Conservation (phyloP, 176 grass and related monocot species). For the Aegilops umbellulata region DNA sequence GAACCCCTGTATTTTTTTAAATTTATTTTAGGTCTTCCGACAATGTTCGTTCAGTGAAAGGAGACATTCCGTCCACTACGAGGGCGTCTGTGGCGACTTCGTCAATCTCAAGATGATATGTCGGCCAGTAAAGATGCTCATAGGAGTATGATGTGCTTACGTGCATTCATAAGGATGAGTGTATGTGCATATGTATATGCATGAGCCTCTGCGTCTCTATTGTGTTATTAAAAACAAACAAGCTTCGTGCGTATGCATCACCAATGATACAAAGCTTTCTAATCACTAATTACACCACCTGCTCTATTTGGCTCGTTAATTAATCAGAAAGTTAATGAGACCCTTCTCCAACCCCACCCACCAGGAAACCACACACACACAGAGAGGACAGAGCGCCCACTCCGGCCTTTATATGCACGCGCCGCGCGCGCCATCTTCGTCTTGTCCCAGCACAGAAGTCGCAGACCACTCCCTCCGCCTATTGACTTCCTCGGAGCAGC, state of each 20-base stretch:
- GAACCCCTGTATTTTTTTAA: too few relatives aligned
- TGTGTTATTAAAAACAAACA: too few relatives aligned
- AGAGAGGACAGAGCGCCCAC: background rate
- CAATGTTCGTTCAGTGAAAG: too few relatives aligned
- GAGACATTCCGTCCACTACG: too few relatives aligned
- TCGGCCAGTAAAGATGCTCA: too few relatives aligned
- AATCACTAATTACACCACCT: slow-evolving; percentile 19
- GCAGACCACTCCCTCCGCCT: background rate
- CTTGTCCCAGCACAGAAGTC: background rate
- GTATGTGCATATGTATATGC: too few relatives aligned
- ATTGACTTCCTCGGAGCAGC: background rate
- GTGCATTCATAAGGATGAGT: too few relatives aligned
- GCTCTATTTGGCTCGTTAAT: slow-evolving; percentile 2
- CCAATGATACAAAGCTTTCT: slow-evolving; percentile 16
- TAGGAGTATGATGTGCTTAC: too few relatives aligned
- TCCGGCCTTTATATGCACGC: slow-evolving; percentile 26
- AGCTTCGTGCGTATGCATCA: background rate
- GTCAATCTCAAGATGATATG: too few relatives aligned
- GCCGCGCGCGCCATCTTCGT: background rate
- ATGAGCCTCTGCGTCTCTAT: too few relatives aligned
- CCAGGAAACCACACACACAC: slow-evolving; percentile 13
- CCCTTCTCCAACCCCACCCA: slow-evolving; percentile 11
- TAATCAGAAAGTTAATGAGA: background rate
- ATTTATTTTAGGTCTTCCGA: too few relatives aligned
- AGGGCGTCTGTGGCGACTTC: accelerated